A percentile compares a stretch with the other conserved stretches of the same genome.
Conservation (phyloP, 2,329 filamentous ascomycete species). For the Parascedosporium putredinis region DNA sequence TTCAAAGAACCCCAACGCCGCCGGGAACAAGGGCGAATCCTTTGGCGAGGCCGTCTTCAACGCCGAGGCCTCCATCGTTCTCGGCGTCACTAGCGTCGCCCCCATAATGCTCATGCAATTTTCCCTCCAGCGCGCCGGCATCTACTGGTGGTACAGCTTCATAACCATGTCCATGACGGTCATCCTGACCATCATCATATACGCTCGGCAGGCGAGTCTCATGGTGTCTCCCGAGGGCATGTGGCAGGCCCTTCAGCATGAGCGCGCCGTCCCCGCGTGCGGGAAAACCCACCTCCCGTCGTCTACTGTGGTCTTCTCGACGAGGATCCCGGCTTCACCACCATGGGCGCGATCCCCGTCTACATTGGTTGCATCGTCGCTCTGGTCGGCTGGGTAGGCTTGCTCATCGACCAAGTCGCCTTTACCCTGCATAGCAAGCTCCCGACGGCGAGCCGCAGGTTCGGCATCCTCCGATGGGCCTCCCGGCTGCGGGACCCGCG, state of each 20-base stretch:
- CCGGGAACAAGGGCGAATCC: neutral
- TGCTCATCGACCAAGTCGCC: neutral
- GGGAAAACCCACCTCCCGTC: slow-evolving; percentile 1
- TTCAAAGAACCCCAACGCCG: neutral
- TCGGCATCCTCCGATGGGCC: neutral
- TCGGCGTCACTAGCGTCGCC: slow-evolving; percentile 1
- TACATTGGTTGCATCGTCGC: neutral
- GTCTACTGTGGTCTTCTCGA: slow-evolving; percentile 2
- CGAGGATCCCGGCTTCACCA: neutral
- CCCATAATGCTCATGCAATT: slow-evolving; percentile 1
- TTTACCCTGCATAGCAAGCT: neutral
- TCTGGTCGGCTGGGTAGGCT: neutral
- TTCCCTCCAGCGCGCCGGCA: neutral
- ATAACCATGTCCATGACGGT: neutral
- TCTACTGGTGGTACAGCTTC: slow-evolving; percentile 5
- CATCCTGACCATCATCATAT: neutral
- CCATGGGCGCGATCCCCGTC: neutral
- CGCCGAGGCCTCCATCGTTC: neutral
- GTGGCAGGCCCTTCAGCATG: neutral
- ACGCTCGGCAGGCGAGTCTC: neutral
- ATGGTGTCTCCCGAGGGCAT: slow-evolving; percentile 2
- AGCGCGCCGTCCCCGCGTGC: slow-evolving; percentile 1
- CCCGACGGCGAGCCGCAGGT: neutral
- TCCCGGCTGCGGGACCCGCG: neutral
- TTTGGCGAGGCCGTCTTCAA: slow-evolving; percentile 1